Conservation (phyloP, 306 rosid genomes). For the Trifolium pratense region DNA sequence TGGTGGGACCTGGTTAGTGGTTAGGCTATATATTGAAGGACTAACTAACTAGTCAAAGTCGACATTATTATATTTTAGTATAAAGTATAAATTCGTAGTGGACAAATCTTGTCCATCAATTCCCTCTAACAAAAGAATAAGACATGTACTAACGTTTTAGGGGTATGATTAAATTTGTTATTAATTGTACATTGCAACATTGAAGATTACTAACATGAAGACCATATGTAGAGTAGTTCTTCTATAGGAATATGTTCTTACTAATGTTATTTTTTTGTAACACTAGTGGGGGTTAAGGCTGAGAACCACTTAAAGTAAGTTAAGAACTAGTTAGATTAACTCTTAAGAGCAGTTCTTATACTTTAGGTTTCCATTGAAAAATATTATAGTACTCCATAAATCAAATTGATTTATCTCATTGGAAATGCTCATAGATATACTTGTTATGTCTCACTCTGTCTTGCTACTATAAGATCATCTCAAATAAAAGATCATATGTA, state of each 20-base stretch:
- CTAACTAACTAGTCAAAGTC: constrained; percentile 26
- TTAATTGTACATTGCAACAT: neutral
- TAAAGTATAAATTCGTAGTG: neutral
- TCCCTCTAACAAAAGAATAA: neutral
- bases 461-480: no score
- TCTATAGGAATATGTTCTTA: neutral
- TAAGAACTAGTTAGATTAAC: neutral
- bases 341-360: no score
- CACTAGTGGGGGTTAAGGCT: neutral
- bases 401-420: neutral
- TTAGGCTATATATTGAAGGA: constrained; percentile 2
- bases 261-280: neutral
- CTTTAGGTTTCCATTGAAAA: no score
- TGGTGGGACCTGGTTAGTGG: constrained; percentile 11
- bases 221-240: no score
- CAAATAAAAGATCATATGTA: no score
- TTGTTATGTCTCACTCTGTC: no score
- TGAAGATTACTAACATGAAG: no score
- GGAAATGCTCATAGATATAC: no score
- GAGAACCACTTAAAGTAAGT: neutral
- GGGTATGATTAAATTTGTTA: neutral
- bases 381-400: no score
- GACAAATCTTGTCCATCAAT: neutral
- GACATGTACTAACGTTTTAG: neutral
- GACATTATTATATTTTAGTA: neutral